These are phyloP conservation scores for Heliamphora pulchella DNA, from an alignment of 179 eudicot species.

Conservation along the genomic window DNA sequence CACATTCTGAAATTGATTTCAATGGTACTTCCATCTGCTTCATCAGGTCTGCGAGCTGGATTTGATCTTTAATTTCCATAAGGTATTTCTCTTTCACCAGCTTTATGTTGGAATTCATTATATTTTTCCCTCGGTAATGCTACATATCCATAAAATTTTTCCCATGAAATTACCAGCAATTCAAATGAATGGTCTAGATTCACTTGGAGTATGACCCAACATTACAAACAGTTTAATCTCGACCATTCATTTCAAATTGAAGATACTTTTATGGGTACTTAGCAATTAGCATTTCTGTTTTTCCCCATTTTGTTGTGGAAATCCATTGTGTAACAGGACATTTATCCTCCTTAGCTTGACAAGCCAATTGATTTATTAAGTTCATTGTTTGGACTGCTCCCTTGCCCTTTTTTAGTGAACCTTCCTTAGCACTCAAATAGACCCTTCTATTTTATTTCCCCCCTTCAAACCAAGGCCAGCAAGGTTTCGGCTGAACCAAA, in stretches of 20 bases:
- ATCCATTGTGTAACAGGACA: background rate
- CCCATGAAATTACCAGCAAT: too few species aligned
- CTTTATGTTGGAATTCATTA: conserved; percentile 1
- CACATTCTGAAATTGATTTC: background rate
- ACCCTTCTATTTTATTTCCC: background rate
- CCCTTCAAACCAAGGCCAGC: background rate
- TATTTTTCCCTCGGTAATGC: too few species aligned
- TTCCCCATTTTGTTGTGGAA: background rate
- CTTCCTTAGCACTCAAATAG: background rate
- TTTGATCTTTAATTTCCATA: conserved; percentile 88
- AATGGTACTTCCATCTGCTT: conserved; percentile 15
- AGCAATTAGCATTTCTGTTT: too few species aligned
- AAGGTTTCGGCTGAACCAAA: background rate
- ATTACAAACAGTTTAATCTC: too few species aligned
- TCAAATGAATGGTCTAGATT: too few species aligned
- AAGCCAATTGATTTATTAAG: background rate
- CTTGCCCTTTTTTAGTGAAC: background rate
- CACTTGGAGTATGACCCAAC: too few species aligned
- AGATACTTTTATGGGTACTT: too few species aligned
- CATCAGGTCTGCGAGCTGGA: conserved; percentile 90
- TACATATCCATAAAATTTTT: too few species aligned
- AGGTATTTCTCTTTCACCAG: conserved; percentile 40
- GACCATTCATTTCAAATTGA: too few species aligned
- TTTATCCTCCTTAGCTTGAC: background rate
- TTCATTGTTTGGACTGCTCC: background rate